Conservation (phyloP, 106 monocot species). For the Acorus calamus region DNA sequence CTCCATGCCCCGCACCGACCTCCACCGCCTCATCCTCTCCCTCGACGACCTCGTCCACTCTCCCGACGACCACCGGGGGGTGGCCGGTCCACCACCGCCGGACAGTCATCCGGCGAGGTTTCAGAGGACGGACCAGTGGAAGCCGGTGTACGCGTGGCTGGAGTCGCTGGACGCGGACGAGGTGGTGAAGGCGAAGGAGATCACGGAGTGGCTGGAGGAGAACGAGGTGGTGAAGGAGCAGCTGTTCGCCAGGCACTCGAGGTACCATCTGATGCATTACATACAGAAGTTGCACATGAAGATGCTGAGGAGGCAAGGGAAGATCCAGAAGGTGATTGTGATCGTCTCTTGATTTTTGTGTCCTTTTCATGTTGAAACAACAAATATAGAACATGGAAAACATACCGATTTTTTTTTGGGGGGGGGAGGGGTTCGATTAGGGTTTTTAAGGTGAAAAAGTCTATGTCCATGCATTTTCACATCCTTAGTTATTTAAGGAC, state of each 20-base stretch:
- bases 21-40: slow-evolving; percentile 25
- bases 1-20: slow-evolving; percentile 23
- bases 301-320: slow-evolving; percentile 62
- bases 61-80: slow-evolving; percentile 3
- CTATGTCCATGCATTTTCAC: too few relatives aligned
- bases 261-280: slow-evolving; percentile 73
- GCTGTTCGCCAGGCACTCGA: slow-evolving; percentile 45
- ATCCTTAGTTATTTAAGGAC: too few relatives aligned
- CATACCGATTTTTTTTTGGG: neutral
- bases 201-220: slow-evolving; percentile 47
- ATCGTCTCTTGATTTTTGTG: neutral
- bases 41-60: neutral
- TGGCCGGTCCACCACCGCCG: neutral
- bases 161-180: slow-evolving; percentile 49
- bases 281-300: slow-evolving; percentile 67
- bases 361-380: neutral
- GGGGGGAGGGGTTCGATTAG: too few relatives aligned
- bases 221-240: slow-evolving; percentile 38
- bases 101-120: slow-evolving; percentile 15
- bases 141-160: slow-evolving; percentile 59
- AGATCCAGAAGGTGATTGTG: slow-evolving; percentile 43
- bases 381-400: neutral
- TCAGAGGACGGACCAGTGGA: slow-evolving; percentile 72
- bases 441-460: too few relatives aligned
- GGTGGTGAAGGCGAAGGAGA: slow-evolving; percentile 38